Conservation (phyloP, 129 eudicot species). For the Centrapalus pauciflorus region DNA sequence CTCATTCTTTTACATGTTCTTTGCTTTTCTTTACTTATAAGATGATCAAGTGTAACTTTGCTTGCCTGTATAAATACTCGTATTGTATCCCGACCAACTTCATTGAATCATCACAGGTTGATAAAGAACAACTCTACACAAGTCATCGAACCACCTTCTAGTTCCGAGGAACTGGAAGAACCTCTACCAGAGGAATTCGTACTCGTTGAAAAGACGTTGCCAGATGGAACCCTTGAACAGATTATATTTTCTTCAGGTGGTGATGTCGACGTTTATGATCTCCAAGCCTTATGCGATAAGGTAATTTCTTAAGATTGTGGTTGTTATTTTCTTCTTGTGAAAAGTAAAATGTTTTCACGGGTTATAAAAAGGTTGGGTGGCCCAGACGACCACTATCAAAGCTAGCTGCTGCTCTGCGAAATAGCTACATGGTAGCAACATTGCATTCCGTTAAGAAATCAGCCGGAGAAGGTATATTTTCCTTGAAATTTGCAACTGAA, state of each 20-base stretch:
- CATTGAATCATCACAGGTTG: conserved; percentile 43
- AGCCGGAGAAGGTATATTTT: conserved; percentile 66
- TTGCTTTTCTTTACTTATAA: conserved; percentile 4
- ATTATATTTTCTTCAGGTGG: conserved; percentile 95
- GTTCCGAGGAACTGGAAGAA: conserved; percentile 61
- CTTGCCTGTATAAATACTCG: not conserved
- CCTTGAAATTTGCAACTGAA: conserved; percentile 5
- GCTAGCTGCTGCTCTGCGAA: conserved; percentile 84
- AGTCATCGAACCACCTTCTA: conserved; percentile 65
- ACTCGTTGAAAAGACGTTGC: conserved; percentile 63
- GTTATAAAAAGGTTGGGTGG: conserved; percentile 85
- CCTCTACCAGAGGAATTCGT: conserved; percentile 82
- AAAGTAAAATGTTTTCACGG: conserved; percentile 13
- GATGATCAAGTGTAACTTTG: not conserved
- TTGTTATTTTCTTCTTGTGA: not conserved
- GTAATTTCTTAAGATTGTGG: conserved; percentile 30
- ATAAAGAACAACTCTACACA: conserved; percentile 71
- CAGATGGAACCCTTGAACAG: conserved; percentile 79
- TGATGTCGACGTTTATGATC: conserved; percentile 75
- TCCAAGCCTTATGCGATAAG: conserved; percentile 88
- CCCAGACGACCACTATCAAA: conserved; percentile 94
- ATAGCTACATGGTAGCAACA: conserved; percentile 96
- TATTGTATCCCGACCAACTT: conserved; percentile 12
- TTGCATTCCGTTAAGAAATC: conserved; percentile 64
- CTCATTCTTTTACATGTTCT: not conserved